Percentiles rank a stretch among this genome's conserved stretches.
Conservation (phyloP, 2,329 filamentous ascomycete species). For the Stylonectria norvegica region DNA sequence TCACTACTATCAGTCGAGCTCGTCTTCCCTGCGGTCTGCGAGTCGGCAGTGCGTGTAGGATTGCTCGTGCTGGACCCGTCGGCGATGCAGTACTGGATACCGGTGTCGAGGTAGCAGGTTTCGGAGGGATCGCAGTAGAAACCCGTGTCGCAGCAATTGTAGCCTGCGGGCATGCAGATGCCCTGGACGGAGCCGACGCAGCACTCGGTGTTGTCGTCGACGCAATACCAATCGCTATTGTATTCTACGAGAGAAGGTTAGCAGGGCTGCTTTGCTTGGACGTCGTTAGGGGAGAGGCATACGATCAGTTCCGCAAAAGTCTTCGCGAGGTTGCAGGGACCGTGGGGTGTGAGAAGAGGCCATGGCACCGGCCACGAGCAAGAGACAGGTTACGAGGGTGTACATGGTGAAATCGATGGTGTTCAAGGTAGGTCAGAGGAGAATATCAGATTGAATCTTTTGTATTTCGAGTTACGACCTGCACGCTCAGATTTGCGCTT, state of each 20-base stretch:
- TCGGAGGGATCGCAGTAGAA: conserved; percentile 15
- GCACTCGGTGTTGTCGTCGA: conserved; percentile 8
- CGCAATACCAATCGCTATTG: conserved; percentile 10
- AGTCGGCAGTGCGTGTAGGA: conserved; percentile 6
- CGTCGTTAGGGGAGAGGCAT: neutral
- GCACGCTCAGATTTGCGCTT: too few species aligned
- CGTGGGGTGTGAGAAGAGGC: conserved; percentile 5
- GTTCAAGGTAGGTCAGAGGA: too few species aligned
- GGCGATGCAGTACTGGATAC: conserved; percentile 7
- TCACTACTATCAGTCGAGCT: neutral
- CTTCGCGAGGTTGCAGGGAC: conserved; percentile 3
- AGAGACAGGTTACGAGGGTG: conserved; percentile 1
- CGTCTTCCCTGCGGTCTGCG: conserved; percentile 8
- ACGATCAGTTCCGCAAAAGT: conserved; percentile 12
- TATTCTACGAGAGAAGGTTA: conserved; percentile 6
- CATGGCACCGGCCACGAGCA: conserved; percentile 5
- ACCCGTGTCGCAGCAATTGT: conserved; percentile 17
- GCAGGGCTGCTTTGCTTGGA: neutral
- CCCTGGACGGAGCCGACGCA: conserved; percentile 14
- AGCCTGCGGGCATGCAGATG: conserved; percentile 17
- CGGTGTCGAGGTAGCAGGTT: conserved; percentile 7
- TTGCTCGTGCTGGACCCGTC: neutral
- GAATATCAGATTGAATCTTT: too few species aligned
- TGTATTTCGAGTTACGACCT: too few species aligned
- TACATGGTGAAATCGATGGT: conserved; percentile 3